Conservation (phyloP, 306 rosid genomes). For the peach (Prunus persica) region DNA sequence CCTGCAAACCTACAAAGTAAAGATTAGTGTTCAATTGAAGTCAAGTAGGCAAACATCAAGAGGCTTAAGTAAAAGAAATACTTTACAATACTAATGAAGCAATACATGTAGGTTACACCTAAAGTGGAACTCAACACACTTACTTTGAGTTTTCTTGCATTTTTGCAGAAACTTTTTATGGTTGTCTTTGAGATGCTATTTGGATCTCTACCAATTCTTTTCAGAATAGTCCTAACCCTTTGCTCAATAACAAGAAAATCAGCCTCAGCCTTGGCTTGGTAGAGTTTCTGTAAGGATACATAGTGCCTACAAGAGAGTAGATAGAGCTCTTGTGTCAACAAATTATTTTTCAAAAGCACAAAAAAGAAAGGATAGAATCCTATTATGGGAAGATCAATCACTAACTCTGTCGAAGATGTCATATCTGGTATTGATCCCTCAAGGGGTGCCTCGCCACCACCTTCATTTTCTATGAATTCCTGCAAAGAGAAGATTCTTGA, state of each 20-base stretch:
- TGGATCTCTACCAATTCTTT: slow-evolving; percentile 79
- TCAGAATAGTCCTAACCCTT: slow-evolving; percentile 57
- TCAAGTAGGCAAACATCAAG: slow-evolving; percentile 15
- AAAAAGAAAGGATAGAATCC: slow-evolving; percentile 5
- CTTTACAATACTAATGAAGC: background rate
- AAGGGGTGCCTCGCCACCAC: slow-evolving; percentile 86
- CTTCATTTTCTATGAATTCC: slow-evolving; percentile 89
- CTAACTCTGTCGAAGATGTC: slow-evolving; percentile 98
- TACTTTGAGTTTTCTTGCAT: slow-evolving; percentile 94
- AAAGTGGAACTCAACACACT: slow-evolving; percentile 28
- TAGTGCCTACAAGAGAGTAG: slow-evolving; percentile 61
- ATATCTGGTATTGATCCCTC: slow-evolving; percentile 99
- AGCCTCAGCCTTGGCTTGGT: slow-evolving; percentile 93
- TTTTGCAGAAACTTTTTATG: slow-evolving; percentile 81
- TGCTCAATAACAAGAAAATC: slow-evolving; percentile 77
- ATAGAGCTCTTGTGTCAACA: slow-evolving; percentile 28
- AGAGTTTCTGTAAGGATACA: slow-evolving; percentile 79
- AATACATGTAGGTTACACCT: background rate
- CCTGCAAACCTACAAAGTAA: slow-evolving; percentile 80
- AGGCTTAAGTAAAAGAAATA: background rate
- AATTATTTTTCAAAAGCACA: background rate
- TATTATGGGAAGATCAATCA: slow-evolving; percentile 17
- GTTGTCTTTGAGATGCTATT: slow-evolving; percentile 71
- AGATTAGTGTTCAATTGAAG: slow-evolving; percentile 15
- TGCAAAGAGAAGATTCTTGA: slow-evolving; percentile 30